Base-by-base conservation (phyloP, 768 basidiomycete species). In the Candolleomyces eurysporus region DNA sequence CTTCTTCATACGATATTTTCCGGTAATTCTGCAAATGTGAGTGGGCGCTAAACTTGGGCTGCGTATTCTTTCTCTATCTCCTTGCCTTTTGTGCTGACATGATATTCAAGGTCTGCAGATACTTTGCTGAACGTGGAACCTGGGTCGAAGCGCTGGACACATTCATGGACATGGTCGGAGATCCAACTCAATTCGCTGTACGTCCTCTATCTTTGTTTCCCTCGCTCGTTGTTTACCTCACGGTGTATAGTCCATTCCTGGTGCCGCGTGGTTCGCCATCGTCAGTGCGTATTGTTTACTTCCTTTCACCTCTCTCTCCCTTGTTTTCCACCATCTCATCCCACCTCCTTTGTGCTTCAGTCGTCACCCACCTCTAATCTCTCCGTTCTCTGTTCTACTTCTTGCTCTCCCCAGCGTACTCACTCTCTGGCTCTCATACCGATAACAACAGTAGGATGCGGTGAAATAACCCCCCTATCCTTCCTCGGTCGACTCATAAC, bases 381-480 rank as follows among this genome's bases (percentile, higher is more conserved):
- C 10, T 10, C 42, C 48, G 11, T 49, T 49, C 48, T 19, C 48
- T 22, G 8, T 22, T 76, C 75, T 19, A 14, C 19, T 49, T 19
- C 9, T 22, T 19, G 8, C 10, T 19, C 8, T 49, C 21, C 10
- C 19, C 48, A 7, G 10, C 19, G 14, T 22, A 8, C 48, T 14
- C 48, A 49, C 19, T 49, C 48, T 49, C 48, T 49, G 48, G 21
- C 14, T 19, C 48, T 22, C 48, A 49, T 19, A 49, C 10, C 48
- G 19, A 49, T 49, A 7, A 49, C 48, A 19, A 49, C 48, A 7
- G 48, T 49, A 7, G 48, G 48, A 13, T 96, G 94, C 66, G 94
- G 94, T 40, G 94, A 96, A 73, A 92, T 95, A 57, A 92, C 91
- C 0, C 94, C 94, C 0, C 84, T 91, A 11, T 92, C 92, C 1